These are phyloP conservation scores for Teratosphaeria pseudoeucalypti DNA, from an alignment of 2,329 filamentous ascomycete genomes.

Conservation along the genomic window DNA sequence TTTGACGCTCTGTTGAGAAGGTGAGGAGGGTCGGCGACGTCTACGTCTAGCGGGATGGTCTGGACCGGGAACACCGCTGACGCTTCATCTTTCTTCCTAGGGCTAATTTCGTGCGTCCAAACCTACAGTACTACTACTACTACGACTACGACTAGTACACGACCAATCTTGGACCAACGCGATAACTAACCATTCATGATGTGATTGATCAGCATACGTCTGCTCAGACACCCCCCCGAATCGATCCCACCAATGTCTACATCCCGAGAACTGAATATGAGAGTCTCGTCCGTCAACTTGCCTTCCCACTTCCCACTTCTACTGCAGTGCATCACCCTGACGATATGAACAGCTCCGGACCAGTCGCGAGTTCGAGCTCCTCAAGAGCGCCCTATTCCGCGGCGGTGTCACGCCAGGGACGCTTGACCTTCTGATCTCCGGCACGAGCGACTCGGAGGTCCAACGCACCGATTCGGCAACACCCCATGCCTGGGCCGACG, in stretches of 20 bases:
- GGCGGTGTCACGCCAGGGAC: constrained; percentile 42
- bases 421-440: constrained; percentile 37
- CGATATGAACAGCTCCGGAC: constrained; percentile 23
- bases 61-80: constrained; percentile 6
- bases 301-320: neutral
- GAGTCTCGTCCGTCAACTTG: constrained; percentile 36
- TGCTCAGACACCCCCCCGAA: constrained; percentile 9
- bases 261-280: constrained; percentile 55
- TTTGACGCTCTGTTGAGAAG: constrained; percentile 52
- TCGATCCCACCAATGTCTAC: constrained; percentile 31
- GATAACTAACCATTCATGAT: neutral
- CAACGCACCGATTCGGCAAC: constrained; percentile 12
- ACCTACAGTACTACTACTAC: neutral
- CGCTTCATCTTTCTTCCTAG: constrained; percentile 7
- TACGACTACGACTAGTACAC: too few species aligned
- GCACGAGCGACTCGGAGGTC: constrained; percentile 11
- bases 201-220: constrained; percentile 13
- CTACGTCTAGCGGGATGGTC: constrained; percentile 3
- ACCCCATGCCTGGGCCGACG: constrained; percentile 14
- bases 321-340: neutral
- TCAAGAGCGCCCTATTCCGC: constrained; percentile 39
- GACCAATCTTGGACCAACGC: neutral
- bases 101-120: constrained; percentile 19
- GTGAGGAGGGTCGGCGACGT: too few species aligned
- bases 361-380: constrained; percentile 43